These are phyloP conservation scores for Dothideomycetidae sp. DNA, from an alignment of 2,329 filamentous ascomycete species.

Conservation along the genomic window DNA sequence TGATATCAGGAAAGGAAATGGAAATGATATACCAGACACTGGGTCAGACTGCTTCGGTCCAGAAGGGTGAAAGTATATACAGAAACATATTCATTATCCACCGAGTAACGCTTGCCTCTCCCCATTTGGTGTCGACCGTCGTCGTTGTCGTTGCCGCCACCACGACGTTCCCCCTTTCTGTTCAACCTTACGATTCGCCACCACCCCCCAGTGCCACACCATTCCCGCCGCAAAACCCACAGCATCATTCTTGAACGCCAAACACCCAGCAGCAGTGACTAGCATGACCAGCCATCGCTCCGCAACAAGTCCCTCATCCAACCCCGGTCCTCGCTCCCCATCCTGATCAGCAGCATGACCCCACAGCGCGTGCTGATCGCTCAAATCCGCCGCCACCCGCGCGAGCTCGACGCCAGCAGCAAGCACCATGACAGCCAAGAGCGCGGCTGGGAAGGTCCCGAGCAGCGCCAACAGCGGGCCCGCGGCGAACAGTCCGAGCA, in stretches of 20 bases:
- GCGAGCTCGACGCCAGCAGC: constrained; percentile 79
- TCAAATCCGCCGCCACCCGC: constrained; percentile 46
- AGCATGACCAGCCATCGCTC: constrained; percentile 84
- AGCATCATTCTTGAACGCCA: constrained; percentile 83
- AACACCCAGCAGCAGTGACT: constrained; percentile 63
- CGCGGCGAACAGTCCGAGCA: constrained; percentile 62
- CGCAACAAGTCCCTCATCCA: constrained; percentile 42
- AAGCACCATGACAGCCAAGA: constrained; percentile 79
- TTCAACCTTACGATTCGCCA: constrained; percentile 33
- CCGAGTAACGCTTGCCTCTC: too few relatives aligned
- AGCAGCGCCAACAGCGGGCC: constrained; percentile 59
- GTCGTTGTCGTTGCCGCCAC: background rate
- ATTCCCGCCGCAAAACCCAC: constrained; percentile 75
- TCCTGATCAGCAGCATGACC: constrained; percentile 24
- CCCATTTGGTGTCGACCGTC: too few relatives aligned
- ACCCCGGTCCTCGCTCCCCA: constrained; percentile 14
- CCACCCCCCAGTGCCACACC: constrained; percentile 50
- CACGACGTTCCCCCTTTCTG: background rate
- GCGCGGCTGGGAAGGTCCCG: constrained; percentile 54
- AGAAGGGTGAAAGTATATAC: too few relatives aligned
- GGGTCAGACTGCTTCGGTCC: too few relatives aligned
- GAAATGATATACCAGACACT: too few relatives aligned
- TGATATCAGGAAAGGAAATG: too few relatives aligned
- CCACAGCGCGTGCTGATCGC: constrained; percentile 43
- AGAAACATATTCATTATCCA: too few relatives aligned